A percentile compares a stretch with the other conserved stretches of the same genome.
phyloP scores from a whole-genome alignment of 2,329 filamentous ascomycete species.

The Metarhizium sp. region DNA sequence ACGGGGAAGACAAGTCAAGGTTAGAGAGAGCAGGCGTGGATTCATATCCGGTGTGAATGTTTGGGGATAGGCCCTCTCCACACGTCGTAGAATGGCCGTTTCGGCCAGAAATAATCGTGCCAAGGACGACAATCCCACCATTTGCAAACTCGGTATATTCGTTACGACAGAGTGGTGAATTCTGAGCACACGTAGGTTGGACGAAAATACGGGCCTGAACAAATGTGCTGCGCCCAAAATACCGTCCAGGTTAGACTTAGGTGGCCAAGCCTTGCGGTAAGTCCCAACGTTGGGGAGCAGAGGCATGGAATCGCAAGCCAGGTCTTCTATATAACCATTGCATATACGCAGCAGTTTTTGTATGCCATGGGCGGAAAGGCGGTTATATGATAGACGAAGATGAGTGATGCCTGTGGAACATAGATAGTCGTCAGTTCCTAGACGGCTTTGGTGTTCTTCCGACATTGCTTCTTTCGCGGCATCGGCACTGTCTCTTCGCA shows the following conservation, averaged over 20 bases:
- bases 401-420: constrained; percentile 36
- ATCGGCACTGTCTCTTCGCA: constrained; percentile 20
- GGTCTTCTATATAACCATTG: constrained; percentile 38
- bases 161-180: constrained; percentile 54
- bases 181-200: constrained; percentile 41
- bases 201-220: constrained; percentile 43
- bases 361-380: constrained; percentile 34
- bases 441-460: constrained; percentile 7
- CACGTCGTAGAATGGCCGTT: constrained; percentile 30
- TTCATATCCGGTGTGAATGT: constrained; percentile 47
- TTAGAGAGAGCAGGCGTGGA: constrained; percentile 41
- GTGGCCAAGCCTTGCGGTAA: constrained; percentile 16
- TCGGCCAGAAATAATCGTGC: constrained; percentile 34
- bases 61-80: constrained; percentile 36
- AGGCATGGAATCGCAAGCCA: constrained; percentile 39
- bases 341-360: constrained; percentile 31
- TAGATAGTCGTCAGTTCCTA: constrained; percentile 10
- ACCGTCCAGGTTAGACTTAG: constrained; percentile 27
- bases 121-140: constrained; percentile 25
- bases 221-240: constrained; percentile 35
- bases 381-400: constrained; percentile 41
- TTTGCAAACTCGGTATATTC: constrained; percentile 35
- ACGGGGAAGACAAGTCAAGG: constrained; percentile 44
- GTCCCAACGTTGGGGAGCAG: constrained; percentile 15
- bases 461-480: constrained; percentile 14